Evolutionary conservation across 257 asterid species (phyloP), one percentile per base, ranked within the genome.

Genomic region (Haberlea rhodopensis): DNA sequence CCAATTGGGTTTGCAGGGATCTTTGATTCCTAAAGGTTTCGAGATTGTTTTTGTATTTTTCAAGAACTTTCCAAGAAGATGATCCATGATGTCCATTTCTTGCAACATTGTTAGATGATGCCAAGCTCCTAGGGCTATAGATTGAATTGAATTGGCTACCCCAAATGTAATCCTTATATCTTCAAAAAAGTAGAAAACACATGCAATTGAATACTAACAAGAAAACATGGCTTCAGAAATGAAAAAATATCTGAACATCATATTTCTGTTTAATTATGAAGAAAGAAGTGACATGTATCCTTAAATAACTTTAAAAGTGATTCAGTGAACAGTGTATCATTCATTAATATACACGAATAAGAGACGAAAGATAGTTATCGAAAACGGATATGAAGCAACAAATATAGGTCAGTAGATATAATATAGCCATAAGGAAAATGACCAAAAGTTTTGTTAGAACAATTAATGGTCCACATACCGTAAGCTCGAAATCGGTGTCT

Each of bases 101-200:
- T 40, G 71, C 63, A 29, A 52, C 55, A 61, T 51, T 61, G 15
- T 31, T 73, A 20, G 81, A 43, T 53, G 79, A 59, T 40, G 77
- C 72, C 28, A 72, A 65, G 65, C 69, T 76, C 34, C 67, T 66
- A 53, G 83, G 76, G 53, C 71, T 80, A 75, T 65, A 81, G 57
- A 71, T 63, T 18, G 88, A 71, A 40, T 60, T 71, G 29, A 66
- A 53, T 26, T 70, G 82, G 45, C 53, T 63, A 53, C 74, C 73
- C 84, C 82, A 78, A 32, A 69, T 6, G n/a, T 58, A 53, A 77
- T 82, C 87, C 63, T 83, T 84, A 71, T 72, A 77, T 61, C 90
- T 80, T 67, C 66, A 65, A 37, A 52, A 46, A 5, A 3, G 32
- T 20, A 5, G 9, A 18, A 22, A 43, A 16, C 13, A 40, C 53